phyloP scores from a whole-genome alignment of 2,329 filamentous ascomycete genomes.

The Coccinonectria pachysandricola region DNA sequence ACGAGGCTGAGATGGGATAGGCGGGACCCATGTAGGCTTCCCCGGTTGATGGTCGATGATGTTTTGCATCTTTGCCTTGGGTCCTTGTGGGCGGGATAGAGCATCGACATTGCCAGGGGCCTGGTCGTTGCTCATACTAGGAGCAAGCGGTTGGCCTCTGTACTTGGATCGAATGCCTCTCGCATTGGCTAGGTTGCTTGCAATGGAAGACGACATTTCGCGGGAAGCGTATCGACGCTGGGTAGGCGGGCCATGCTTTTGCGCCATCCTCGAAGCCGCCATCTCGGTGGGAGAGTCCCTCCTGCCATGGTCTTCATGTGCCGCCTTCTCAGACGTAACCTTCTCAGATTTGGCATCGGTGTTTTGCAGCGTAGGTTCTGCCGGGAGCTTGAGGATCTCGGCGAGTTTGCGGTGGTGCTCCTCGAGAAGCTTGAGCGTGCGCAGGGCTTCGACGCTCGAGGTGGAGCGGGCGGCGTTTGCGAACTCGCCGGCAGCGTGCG shows the following conservation, averaged over 20 bases:
- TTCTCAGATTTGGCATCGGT: constrained; percentile 21
- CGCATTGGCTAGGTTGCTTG: constrained; percentile 77
- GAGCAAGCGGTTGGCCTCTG: constrained; percentile 57
- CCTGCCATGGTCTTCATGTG: constrained; percentile 13
- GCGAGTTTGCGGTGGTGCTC: constrained; percentile 79
- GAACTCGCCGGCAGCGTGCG: constrained; percentile 80
- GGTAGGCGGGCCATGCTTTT: constrained; percentile 25
- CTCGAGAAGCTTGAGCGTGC: constrained; percentile 77
- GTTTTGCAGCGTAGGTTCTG: constrained; percentile 29
- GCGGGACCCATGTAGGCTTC: constrained; percentile 44
- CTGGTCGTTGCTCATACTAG: constrained; percentile 65
- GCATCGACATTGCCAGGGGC: constrained; percentile 59
- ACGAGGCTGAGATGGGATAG: constrained; percentile 19
- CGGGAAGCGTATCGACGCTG: constrained; percentile 48
- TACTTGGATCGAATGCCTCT: constrained; percentile 63
- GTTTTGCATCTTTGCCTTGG: constrained; percentile 43
- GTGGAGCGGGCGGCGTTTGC: constrained; percentile 70
- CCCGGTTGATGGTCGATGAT: constrained; percentile 43
- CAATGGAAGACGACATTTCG: constrained; percentile 71
- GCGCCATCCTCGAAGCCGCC: constrained; percentile 14
- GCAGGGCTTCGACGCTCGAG: constrained; percentile 58
- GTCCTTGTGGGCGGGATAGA: constrained; percentile 38
- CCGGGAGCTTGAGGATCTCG: constrained; percentile 64
- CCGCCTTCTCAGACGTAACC: constrained; percentile 16
- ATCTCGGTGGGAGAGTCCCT: constrained; percentile 12